These are phyloP conservation scores for Neoascochyta sp. DNA, from an alignment of 2,329 filamentous ascomycete species.

Conservation along the genomic window DNA sequence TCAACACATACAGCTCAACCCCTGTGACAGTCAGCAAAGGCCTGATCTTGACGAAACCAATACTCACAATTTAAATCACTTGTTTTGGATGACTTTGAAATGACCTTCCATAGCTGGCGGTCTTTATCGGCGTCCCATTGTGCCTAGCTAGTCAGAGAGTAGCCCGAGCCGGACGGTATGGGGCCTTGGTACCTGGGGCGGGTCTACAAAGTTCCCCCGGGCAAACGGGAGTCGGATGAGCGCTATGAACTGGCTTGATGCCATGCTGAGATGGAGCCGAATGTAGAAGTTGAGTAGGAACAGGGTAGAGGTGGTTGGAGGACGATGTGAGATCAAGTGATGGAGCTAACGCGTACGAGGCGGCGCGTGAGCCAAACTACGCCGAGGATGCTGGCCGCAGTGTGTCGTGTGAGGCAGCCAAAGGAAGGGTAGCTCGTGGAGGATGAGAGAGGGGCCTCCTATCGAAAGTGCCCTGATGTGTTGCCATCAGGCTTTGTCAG, in stretches of 20 bases:
- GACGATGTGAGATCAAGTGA: slow-evolving; percentile 8
- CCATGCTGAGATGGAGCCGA: slow-evolving; percentile 16
- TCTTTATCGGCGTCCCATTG: slow-evolving; percentile 88
- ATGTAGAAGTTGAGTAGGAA: background rate
- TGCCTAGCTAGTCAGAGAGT: slow-evolving; percentile 53
- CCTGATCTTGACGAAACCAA: background rate
- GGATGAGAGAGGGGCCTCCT: too few relatives aligned
- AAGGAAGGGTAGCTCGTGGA: too few relatives aligned
- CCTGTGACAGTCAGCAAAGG: slow-evolving; percentile 48
- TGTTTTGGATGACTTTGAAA: slow-evolving; percentile 75
- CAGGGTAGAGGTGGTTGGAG: background rate
- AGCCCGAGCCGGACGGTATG: slow-evolving; percentile 1
- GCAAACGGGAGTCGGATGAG: slow-evolving; percentile 88
- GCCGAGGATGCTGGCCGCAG: slow-evolving; percentile 1
- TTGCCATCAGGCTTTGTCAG: too few relatives aligned
- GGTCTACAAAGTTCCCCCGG: slow-evolving; percentile 83
- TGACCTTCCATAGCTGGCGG: slow-evolving; percentile 81
- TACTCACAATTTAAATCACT: slow-evolving; percentile 76
- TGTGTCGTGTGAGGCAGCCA: too few relatives aligned
- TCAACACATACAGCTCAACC: slow-evolving; percentile 68
- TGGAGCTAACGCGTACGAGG: slow-evolving; percentile 1
- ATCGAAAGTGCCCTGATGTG: too few relatives aligned
- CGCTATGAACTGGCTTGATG: slow-evolving; percentile 57
- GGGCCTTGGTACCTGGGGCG: slow-evolving; percentile 65
- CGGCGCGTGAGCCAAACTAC: slow-evolving; percentile 4